phyloP scores from a whole-genome alignment of 495 filamentous ascomycete species.

The Penicillium simplicissimum region DNA sequence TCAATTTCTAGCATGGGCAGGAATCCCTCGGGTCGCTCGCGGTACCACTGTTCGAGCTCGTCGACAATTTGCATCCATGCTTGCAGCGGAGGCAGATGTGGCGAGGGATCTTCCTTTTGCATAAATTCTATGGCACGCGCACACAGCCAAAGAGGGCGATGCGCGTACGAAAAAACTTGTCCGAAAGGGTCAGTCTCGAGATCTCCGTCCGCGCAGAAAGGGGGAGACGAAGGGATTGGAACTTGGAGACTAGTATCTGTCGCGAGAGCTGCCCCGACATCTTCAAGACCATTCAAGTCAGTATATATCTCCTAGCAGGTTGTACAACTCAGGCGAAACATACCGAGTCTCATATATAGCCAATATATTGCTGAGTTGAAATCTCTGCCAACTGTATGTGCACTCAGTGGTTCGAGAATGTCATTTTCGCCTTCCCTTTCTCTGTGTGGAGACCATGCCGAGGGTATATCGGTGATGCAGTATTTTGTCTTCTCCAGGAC shows the following conservation, averaged over 20 bases:
- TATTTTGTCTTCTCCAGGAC: constrained; percentile 15
- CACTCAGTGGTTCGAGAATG: constrained; percentile 16
- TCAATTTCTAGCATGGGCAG: constrained; percentile 36
- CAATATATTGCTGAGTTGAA: constrained; percentile 37
- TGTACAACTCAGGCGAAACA: not conserved
- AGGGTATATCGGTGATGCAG: constrained; percentile 18
- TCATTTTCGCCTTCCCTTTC: constrained; percentile 6
- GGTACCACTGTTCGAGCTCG: constrained; percentile 36
- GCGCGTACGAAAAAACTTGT: constrained; percentile 27
- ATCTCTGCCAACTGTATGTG: constrained; percentile 17
- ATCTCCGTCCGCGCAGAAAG: constrained; percentile 18
- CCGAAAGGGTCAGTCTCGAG: constrained; percentile 22
- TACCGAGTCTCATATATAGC: constrained; percentile 40
- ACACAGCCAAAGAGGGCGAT: constrained; percentile 34
- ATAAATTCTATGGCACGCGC: constrained; percentile 26
- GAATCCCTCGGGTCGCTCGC: constrained; percentile 36
- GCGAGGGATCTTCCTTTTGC: constrained; percentile 26
- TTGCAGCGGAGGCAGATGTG: constrained; percentile 13
- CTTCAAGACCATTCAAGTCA: constrained; percentile 10
- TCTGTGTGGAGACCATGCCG: constrained; percentile 19
- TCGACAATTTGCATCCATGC: constrained; percentile 32
- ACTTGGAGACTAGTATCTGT: constrained; percentile 26
- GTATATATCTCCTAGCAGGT: too few relatives aligned
- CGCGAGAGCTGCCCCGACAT: constrained; percentile 32
- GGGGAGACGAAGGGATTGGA: constrained; percentile 24